Base-by-base conservation (phyloP, 805 yeast species). In the Wickerhamiella shivajii region DNA sequence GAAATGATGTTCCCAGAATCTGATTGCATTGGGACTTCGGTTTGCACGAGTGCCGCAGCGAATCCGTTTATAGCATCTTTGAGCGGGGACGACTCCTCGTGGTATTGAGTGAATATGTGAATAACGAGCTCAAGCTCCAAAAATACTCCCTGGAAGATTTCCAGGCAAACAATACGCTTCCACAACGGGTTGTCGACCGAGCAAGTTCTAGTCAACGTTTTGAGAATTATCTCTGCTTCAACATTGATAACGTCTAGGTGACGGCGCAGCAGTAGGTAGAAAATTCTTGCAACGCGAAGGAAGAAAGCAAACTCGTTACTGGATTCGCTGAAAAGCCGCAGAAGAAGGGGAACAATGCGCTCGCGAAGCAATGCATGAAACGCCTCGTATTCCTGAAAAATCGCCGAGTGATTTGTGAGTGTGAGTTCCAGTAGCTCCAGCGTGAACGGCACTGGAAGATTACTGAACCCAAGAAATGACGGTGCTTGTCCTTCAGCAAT, bases 371-470 rank as follows among this genome's bases (percentile, higher is more conserved):
- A 54, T 42, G 64, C 71, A 1, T 73, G 72, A 22, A 87, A 61
- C 45, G 81, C 94, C 1, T 50, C 56, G 42, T 76, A 83, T 2
- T 51, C 35, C 12, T 63, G 51, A 47, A 87, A 80, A 3, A 73
- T 46, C 0, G 47, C 40, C 12, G 62, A 59, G 46, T 83, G 83
- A 48, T 73, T 74, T 10, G 73, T 64, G 20, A 90, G 54, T 3
- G 85, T 64, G 37, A 77, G 77, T 54, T 90, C 97, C 15, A 90
- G 52, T 18, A 87, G 65, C 49, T 87, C 98, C 33, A 90, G 66
- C 0, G 83, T 81, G 38, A 83, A 65, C 29, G 71, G 66, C 53
- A 76, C 69, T 28, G 78, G 63, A 21, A 77, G 49, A 36, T 65
- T 57, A 31, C 60, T 55, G 22, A 71, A 53, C 38, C 67, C 67